A percentile compares a stretch with the other conserved stretches of the same genome.
phyloP scores from a whole-genome alignment of 1,284 basidiomycete genomes.

The Pisolithus thermaeus region DNA sequence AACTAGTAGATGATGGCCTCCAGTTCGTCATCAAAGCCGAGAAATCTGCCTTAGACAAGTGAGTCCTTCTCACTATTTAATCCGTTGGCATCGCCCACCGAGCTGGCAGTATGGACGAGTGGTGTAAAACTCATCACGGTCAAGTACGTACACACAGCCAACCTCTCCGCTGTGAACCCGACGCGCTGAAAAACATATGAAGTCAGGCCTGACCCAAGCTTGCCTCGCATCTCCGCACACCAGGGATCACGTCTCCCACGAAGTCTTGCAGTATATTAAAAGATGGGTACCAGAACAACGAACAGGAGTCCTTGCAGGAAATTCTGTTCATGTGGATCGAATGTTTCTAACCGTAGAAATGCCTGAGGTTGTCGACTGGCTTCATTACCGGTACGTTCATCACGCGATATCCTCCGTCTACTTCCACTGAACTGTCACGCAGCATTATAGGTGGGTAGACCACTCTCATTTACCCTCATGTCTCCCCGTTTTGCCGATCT shows the following conservation, averaged over 20 bases:
- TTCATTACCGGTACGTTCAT: conserved; percentile 65
- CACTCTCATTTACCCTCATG: not conserved
- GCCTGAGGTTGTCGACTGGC: conserved; percentile 67
- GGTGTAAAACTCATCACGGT: conserved; percentile 72
- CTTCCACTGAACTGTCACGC: conserved; percentile 7
- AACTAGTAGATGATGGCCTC: conserved; percentile 69
- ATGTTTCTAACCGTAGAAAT: conserved; percentile 69
- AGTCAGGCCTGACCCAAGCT: conserved; percentile 71
- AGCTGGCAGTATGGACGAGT: conserved; percentile 59
- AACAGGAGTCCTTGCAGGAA: conserved; percentile 71
- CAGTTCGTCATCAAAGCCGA: conserved; percentile 66
- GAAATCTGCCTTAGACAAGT: conserved; percentile 60
- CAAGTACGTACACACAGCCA: conserved; percentile 33
- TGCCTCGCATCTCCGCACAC: conserved; percentile 60
- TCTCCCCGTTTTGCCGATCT: not conserved
- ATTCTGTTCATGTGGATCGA: conserved; percentile 75
- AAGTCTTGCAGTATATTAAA: conserved; percentile 65
- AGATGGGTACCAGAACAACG: conserved; percentile 63
- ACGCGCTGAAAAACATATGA: conserved; percentile 1
- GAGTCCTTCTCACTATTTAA: conserved; percentile 15
- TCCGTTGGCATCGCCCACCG: not conserved
- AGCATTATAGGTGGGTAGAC: conserved; percentile 56
- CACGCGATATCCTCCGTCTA: conserved; percentile 3
- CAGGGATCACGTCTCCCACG: conserved; percentile 46
- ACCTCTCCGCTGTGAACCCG: not conserved